Conservation (phyloP, 768 basidiomycete species). For the Mycena vitilis region DNA sequence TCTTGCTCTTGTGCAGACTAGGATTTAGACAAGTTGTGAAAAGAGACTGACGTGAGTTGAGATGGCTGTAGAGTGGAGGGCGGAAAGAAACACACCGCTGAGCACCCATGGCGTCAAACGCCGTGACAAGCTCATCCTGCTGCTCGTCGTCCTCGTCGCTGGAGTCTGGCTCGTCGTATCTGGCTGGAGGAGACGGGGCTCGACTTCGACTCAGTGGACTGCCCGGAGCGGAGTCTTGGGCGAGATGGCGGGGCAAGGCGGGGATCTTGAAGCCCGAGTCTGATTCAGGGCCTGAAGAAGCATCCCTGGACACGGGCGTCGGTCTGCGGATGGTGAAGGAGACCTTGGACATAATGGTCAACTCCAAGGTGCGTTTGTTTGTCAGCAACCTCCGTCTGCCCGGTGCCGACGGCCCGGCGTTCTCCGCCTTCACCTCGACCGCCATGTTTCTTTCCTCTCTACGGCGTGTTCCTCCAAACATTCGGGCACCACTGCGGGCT, state of each 20-base stretch:
- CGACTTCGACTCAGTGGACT: conserved; percentile 68
- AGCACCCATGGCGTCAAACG: conserved; percentile 77
- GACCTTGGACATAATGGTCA: conserved; percentile 58
- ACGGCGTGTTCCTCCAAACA: conserved; percentile 11
- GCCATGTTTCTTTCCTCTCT: conserved; percentile 25
- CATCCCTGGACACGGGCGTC: conserved; percentile 70
- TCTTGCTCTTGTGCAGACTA: conserved; percentile 60
- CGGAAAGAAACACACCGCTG: conserved; percentile 81
- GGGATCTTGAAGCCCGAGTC: conserved; percentile 70
- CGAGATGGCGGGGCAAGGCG: conserved; percentile 69
- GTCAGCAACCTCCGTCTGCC: background rate
- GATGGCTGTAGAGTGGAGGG: conserved; percentile 53
- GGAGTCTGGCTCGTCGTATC: conserved; percentile 54
- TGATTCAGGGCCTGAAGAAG: conserved; percentile 74
- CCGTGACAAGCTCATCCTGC: conserved; percentile 77
- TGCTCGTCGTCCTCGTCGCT: conserved; percentile 68
- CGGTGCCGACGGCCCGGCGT: conserved; percentile 1
- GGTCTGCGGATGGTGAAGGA: conserved; percentile 91
- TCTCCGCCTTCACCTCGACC: background rate
- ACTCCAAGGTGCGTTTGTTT: conserved; percentile 14
- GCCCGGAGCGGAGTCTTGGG: conserved; percentile 55
- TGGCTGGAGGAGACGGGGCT: conserved; percentile 64
- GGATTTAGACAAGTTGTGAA: conserved; percentile 36
- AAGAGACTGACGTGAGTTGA: conserved; percentile 79
- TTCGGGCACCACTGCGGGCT: background rate